Evolutionary conservation across 2,329 filamentous ascomycete genomes (phyloP).

Genomic region (Thelonectria blattea): DNA sequence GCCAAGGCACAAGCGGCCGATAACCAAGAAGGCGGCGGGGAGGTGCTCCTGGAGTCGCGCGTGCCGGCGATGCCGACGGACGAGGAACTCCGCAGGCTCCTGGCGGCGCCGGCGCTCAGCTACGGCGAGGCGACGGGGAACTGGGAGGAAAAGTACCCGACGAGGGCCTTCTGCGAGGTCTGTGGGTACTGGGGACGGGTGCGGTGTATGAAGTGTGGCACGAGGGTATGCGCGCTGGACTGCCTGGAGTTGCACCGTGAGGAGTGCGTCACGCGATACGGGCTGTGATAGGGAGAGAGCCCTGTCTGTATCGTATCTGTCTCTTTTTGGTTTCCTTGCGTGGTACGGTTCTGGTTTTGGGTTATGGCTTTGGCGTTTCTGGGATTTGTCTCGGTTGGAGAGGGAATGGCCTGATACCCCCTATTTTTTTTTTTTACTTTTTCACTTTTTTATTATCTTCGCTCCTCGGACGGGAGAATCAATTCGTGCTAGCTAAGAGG

Average conservation of each 20-base stretch:
- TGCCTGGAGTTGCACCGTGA: slow-evolving; percentile 76
- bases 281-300: slow-evolving; percentile 44
- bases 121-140: slow-evolving; percentile 68
- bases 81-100: slow-evolving; percentile 67
- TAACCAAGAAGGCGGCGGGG: slow-evolving; percentile 44
- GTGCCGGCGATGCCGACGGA: slow-evolving; percentile 65
- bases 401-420: slow-evolving; percentile 35
- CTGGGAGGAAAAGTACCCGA: slow-evolving; percentile 58
- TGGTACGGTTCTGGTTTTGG: no score
- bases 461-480: background rate
- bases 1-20: background rate
- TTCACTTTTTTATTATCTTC: background rate
- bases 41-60: slow-evolving; percentile 64
- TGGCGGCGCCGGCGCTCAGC: slow-evolving; percentile 68
- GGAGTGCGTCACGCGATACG: slow-evolving; percentile 72
- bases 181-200: slow-evolving; percentile 84
- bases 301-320: background rate
- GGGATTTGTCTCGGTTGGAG: slow-evolving; percentile 27
- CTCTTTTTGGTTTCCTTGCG: background rate
- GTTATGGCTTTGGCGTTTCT: slow-evolving; percentile 28
- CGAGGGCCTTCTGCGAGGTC: slow-evolving; percentile 74
- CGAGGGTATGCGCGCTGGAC: slow-evolving; percentile 76
- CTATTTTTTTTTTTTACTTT: slow-evolving; percentile 17
- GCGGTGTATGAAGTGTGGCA: slow-evolving; percentile 79
- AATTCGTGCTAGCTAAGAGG: background rate